phyloP scores from a whole-genome alignment of 2,329 filamentous ascomycete genomes.

The Mycosphaerella arachidis region DNA sequence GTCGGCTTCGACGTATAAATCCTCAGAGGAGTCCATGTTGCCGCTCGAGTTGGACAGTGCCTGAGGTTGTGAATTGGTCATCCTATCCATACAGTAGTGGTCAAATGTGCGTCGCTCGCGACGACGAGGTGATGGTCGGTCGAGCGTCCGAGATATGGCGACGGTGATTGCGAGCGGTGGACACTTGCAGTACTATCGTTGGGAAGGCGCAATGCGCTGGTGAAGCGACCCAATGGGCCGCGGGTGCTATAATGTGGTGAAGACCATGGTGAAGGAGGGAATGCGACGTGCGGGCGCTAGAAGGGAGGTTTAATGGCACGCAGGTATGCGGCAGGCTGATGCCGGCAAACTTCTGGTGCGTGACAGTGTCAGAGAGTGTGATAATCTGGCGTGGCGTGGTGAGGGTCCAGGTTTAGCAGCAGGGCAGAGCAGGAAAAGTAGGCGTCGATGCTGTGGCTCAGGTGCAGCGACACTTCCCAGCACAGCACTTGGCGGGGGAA shows the following conservation, averaged over 20 bases:
- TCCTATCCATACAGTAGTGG: conserved; percentile 14
- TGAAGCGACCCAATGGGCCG: conserved; percentile 10
- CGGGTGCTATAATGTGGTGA: conserved; percentile 5
- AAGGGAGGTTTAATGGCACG: background rate
- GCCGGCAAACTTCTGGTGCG: background rate
- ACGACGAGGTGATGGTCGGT: background rate
- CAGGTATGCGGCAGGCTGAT: too few relatives aligned
- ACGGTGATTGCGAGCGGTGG: background rate
- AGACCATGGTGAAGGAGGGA: conserved; percentile 2
- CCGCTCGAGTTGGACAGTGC: conserved; percentile 16
- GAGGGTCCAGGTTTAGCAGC: background rate
- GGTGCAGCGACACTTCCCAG: background rate
- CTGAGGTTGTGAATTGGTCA: conserved; percentile 11
- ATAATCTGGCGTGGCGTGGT: background rate
- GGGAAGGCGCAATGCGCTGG: conserved; percentile 1
- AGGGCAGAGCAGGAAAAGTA: background rate
- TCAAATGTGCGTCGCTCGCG: background rate
- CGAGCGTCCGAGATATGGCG: background rate
- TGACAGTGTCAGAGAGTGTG: background rate
- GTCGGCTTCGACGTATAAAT: conserved; percentile 71
- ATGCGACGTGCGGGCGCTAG: background rate
- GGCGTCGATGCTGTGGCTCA: background rate
- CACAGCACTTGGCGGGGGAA: background rate
- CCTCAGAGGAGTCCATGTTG: conserved; percentile 44
- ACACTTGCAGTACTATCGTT: background rate